Conservation (phyloP, 1,284 basidiomycete genomes). For the Gymnopus androsaceus region DNA sequence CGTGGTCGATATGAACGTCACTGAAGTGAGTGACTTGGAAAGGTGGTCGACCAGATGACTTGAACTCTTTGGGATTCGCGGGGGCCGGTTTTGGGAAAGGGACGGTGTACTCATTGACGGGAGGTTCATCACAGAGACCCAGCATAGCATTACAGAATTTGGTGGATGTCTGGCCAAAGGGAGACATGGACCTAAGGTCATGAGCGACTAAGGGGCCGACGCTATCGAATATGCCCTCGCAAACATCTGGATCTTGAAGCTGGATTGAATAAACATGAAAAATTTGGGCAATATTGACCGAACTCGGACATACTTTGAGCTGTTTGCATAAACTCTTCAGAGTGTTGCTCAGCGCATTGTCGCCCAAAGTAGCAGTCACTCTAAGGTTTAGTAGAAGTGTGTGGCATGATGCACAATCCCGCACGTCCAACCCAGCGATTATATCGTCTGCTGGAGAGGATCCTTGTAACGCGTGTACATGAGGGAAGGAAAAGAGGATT, state of each 20-base stretch:
- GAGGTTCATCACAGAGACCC: constrained; percentile 12
- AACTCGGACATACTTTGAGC: constrained; percentile 31
- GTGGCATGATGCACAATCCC: constrained; percentile 48
- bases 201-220: constrained; percentile 14
- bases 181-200: constrained; percentile 15
- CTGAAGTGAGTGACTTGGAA: constrained; percentile 19
- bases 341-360: constrained; percentile 40
- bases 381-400: constrained; percentile 44
- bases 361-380: constrained; percentile 43
- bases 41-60: constrained; percentile 8
- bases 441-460: constrained; percentile 38
- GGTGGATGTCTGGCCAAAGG: constrained; percentile 14
- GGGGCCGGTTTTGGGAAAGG: constrained; percentile 15
- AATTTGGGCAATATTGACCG: neutral
- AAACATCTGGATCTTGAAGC: constrained; percentile 19
- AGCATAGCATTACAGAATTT: constrained; percentile 17
- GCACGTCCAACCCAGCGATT: constrained; percentile 41
- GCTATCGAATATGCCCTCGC: constrained; percentile 8
- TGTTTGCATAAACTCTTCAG: constrained; percentile 44
- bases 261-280: neutral
- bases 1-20: constrained; percentile 17
- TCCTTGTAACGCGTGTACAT: neutral
- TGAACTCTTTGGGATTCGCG: neutral
- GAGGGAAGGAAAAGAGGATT: neutral
- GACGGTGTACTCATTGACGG: constrained; percentile 14